Evolutionary conservation across 2,329 filamentous ascomycete species (phyloP), one percentile per base, ranked within the genome.

Genomic region (Hortaea werneckii): DNA sequence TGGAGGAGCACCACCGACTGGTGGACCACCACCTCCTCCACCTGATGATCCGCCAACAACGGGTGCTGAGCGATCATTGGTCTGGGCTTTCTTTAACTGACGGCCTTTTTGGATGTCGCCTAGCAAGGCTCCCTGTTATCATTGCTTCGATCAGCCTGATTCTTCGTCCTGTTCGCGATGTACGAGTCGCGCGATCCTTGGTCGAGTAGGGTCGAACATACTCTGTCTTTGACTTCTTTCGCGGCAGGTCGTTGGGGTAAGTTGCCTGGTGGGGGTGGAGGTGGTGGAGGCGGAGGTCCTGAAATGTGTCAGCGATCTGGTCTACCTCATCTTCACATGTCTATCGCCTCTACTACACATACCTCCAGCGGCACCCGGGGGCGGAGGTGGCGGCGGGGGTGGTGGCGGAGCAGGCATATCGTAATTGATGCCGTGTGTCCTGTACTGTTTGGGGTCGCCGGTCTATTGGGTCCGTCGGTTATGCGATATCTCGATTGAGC

Each of bases 61-160:
- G 0, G 90, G 90, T 6, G 87, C 87, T 20, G 89, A 95, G 65
- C 90, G 82, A 66, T 96, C 90, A 67, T 96, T 95, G 55, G 89
- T 86, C 29, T 87, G 62, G 45, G 72, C 75, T 67, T 95, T 95
- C 68, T 85, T 95, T 48, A 96, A 74, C 50, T 73, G 71, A 55
- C 70, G 75, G 53, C 90, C 92, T 66, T 94, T 94, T 54, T 74
- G 72, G 57, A 98, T 98, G 66, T 96, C 90, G 60, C 80, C 77
- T 39, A 96, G 78, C 32, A 98, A 75, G 45, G 90, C 89, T 57
- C 83, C 83, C 90, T 96, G 58, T 39, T n/a, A 40, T 9, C 11
- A 10, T 26, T 48, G 40, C 49, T 40, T 39, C 38, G 37, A 37
- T 48, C 27, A 54, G 34, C 32, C 32, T 20, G 11, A 10, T 12